Conservation (phyloP, 139 green algal species). For the Gonium pectorale region DNA sequence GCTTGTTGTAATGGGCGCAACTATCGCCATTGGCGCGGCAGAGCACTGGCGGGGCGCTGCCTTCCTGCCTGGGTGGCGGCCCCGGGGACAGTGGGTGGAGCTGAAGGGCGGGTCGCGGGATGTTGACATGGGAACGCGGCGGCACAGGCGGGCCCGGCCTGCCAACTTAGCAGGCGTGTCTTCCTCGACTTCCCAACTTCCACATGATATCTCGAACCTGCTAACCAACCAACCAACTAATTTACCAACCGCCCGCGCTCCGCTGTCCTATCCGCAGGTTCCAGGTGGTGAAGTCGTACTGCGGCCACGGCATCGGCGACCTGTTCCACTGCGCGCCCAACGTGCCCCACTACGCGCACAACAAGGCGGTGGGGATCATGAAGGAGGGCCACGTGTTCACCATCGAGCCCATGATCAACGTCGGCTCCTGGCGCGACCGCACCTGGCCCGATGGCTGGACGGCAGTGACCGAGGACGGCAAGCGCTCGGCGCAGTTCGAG, state of each 20-base stretch:
- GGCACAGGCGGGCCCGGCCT: no score
- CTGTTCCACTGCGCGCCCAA: constrained; percentile 98
- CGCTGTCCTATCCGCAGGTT: constrained; percentile 56
- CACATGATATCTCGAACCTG: background rate
- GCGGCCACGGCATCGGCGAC: constrained; percentile 96
- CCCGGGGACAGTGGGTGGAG: no score
- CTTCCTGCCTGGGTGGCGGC: no score
- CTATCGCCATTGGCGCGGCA: no score
- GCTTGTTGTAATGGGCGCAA: no score
- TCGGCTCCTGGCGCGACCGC: constrained; percentile 77
- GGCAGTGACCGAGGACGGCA: constrained; percentile 90
- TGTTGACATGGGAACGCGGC: no score
- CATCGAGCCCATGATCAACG: constrained; percentile 97
- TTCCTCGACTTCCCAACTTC: background rate
- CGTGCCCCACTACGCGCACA: constrained; percentile 95
- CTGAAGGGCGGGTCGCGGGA: no score
- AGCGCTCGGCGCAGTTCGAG: constrained; percentile 96
- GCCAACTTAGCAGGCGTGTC: no score
- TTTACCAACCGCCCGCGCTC: background rate
- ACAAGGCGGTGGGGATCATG: constrained; percentile 79
- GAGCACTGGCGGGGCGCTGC: no score
- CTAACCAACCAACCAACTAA: background rate
- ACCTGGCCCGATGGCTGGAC: constrained; percentile 99
- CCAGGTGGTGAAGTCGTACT: constrained; percentile 94
- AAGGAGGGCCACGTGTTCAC: constrained; percentile 89